A percentile compares a stretch with the other conserved stretches of the same genome.
phyloP scores from a whole-genome alignment of 75 land plant genomes.

The Pinus taeda region DNA sequence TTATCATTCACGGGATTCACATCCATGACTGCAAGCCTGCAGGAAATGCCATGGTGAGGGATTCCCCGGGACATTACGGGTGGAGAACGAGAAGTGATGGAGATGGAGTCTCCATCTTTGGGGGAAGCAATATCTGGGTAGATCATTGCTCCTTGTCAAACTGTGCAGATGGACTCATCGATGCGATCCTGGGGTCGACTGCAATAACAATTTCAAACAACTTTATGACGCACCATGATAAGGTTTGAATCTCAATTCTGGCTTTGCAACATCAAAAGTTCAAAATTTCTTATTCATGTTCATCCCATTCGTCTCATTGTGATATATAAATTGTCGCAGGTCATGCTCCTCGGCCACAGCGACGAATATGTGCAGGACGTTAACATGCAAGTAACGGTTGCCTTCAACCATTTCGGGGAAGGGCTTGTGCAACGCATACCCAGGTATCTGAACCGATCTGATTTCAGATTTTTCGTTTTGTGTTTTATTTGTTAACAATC shows the following conservation, averaged over 20 bases:
- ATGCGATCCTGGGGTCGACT: slow-evolving; percentile 75
- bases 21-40: slow-evolving; percentile 65
- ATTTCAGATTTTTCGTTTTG: background rate
- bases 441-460: slow-evolving; percentile 31
- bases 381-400: slow-evolving; percentile 78
- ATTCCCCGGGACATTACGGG: slow-evolving; percentile 70
- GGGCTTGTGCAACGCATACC: slow-evolving; percentile 83
- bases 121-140: slow-evolving; percentile 65
- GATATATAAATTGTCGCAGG: slow-evolving; percentile 24
- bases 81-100: slow-evolving; percentile 74
- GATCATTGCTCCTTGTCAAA: slow-evolving; percentile 72
- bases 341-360: slow-evolving; percentile 64
- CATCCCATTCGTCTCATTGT: background rate
- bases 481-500: background rate
- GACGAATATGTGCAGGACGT: slow-evolving; percentile 50
- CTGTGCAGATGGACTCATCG: slow-evolving; percentile 79
- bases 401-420: slow-evolving; percentile 74
- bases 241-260: slow-evolving; percentile 28
- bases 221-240: slow-evolving; percentile 85
- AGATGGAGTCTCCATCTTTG: slow-evolving; percentile 70
- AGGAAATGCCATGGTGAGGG: slow-evolving; percentile 76
- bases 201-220: slow-evolving; percentile 81
- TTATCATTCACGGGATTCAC: slow-evolving; percentile 33
- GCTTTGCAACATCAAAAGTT: no score
- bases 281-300: background rate